Percentiles rank a stretch among this genome's conserved stretches.
Evolutionary conservation across 2,329 filamentous ascomycete species (phyloP).

Genomic region (Chaetomiaceae sp.): DNA sequence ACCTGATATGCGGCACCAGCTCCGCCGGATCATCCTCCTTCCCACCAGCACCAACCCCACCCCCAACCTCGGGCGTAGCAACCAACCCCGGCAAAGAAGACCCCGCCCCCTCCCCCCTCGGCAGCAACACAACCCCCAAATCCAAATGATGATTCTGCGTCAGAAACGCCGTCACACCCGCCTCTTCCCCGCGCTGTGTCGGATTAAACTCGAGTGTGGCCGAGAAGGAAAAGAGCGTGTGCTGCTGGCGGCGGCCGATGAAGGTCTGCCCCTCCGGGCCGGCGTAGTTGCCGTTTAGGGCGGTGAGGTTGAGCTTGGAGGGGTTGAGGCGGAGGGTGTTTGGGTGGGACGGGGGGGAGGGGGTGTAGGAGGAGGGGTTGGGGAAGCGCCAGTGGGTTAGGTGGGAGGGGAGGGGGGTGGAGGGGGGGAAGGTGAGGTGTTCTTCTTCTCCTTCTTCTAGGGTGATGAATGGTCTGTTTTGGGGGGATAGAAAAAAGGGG

Average conservation of each 20-base stretch:
- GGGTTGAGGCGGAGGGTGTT: constrained; percentile 44
- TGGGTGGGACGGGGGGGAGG: constrained; percentile 39
- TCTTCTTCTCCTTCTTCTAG: constrained; percentile 14
- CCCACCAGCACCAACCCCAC: not conserved
- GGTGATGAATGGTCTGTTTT: constrained; percentile 29
- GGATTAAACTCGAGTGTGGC: constrained; percentile 43
- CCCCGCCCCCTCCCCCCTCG: constrained; percentile 18
- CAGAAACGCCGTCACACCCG: constrained; percentile 49
- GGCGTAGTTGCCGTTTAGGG: constrained; percentile 43
- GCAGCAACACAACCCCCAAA: constrained; percentile 38
- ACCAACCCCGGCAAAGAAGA: not conserved
- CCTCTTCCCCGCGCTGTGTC: constrained; percentile 39
- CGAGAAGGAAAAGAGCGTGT: constrained; percentile 49
- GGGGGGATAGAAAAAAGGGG: too few relatives aligned
- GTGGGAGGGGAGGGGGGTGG: constrained; percentile 44
- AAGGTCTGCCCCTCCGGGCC: constrained; percentile 48
- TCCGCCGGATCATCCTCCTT: constrained; percentile 13
- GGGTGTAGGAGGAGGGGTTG: constrained; percentile 38
- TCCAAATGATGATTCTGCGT: constrained; percentile 51
- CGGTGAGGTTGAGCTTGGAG: constrained; percentile 50
- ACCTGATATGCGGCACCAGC: constrained; percentile 39
- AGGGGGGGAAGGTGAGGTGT: constrained; percentile 32
- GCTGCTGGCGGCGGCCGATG: constrained; percentile 52
- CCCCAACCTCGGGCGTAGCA: not conserved
- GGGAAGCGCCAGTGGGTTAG: constrained; percentile 54